Evolutionary conservation across 805 yeast genomes (phyloP).

Genomic region (Cyberlindnera meyerae): DNA sequence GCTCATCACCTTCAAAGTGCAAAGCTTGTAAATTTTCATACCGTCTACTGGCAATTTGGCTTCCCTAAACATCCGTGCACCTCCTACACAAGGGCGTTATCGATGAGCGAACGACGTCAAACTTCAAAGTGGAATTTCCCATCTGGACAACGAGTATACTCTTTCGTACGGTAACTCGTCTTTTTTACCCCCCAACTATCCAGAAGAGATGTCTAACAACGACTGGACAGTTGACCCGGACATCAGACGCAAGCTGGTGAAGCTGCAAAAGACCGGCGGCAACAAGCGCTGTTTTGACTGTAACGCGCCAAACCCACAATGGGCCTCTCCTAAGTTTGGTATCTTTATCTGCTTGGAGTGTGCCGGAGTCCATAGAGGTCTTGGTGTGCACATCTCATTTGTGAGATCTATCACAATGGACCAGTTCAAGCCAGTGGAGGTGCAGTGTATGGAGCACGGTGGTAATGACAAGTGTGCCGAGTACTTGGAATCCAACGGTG

Average conservation of each 20-base stretch:
- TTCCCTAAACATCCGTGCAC: too few relatives aligned
- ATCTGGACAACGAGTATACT: too few relatives aligned
- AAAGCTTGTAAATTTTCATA: too few relatives aligned
- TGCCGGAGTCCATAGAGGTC: slow-evolving; percentile 93
- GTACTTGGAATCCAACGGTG: slow-evolving; percentile 68
- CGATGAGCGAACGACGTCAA: too few relatives aligned
- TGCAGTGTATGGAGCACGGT: slow-evolving; percentile 86
- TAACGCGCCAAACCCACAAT: slow-evolving; percentile 93
- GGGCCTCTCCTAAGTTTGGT: slow-evolving; percentile 99
- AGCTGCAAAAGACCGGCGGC: slow-evolving; percentile 74
- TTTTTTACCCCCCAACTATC: neutral
- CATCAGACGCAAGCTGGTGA: slow-evolving; percentile 71
- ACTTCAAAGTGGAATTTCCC: too few relatives aligned
- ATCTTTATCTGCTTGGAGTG: slow-evolving; percentile 96
- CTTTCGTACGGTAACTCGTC: too few relatives aligned
- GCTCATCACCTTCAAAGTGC: too few relatives aligned
- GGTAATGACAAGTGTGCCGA: slow-evolving; percentile 75
- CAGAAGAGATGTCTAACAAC: slow-evolving; percentile 1
- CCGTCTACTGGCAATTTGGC: too few relatives aligned
- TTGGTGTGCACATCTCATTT: slow-evolving; percentile 95
- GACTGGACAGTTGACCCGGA: slow-evolving; percentile 93
- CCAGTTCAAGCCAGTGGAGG: slow-evolving; percentile 92
- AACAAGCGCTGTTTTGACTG: slow-evolving; percentile 94
- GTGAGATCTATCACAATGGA: slow-evolving; percentile 98
- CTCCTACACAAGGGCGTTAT: too few relatives aligned